A percentile compares a stretch with the other conserved stretches of the same genome.
Conservation (phyloP, 2,329 filamentous ascomycete genomes). For the Hypoxylon sp. region DNA sequence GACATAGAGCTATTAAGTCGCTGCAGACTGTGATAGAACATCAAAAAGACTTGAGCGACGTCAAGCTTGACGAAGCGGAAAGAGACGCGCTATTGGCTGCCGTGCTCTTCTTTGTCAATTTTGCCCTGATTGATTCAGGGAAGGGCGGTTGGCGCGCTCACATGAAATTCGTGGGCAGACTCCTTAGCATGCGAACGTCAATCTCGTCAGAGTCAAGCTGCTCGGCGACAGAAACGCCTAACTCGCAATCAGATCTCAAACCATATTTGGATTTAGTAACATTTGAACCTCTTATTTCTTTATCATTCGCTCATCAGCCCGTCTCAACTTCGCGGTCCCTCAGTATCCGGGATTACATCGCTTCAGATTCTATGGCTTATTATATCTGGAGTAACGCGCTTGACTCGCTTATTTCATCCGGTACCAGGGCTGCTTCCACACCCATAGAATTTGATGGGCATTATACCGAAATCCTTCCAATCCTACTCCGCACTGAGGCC, state of each 20-base stretch:
- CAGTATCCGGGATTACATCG: constrained; percentile 60
- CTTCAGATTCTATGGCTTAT: constrained; percentile 61
- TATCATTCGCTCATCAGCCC: constrained; percentile 6
- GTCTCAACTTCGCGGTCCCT: constrained; percentile 11
- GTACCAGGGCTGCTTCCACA: not conserved
- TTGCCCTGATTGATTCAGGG: constrained; percentile 66
- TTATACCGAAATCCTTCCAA: constrained; percentile 43
- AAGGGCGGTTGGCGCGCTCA: constrained; percentile 63
- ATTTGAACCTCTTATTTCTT: constrained; percentile 15
- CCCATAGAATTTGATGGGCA: constrained; percentile 53
- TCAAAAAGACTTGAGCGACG: constrained; percentile 18
- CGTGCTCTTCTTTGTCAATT: constrained; percentile 67
- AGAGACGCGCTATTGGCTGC: constrained; percentile 65
- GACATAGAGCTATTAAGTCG: constrained; percentile 63
- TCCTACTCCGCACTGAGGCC: constrained; percentile 51
- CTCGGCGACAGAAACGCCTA: not conserved
- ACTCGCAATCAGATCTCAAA: not conserved
- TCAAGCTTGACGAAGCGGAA: constrained; percentile 57
- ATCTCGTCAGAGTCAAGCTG: not conserved
- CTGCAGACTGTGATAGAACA: constrained; percentile 59
- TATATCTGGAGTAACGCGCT: constrained; percentile 54
- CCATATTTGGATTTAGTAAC: not conserved
- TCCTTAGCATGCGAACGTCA: constrained; percentile 50
- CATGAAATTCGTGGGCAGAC: constrained; percentile 62
- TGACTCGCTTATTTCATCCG: constrained; percentile 58